These are phyloP conservation scores for Scleroderma citrinum DNA, from an alignment of 768 basidiomycete genomes.

Conservation along the genomic window DNA sequence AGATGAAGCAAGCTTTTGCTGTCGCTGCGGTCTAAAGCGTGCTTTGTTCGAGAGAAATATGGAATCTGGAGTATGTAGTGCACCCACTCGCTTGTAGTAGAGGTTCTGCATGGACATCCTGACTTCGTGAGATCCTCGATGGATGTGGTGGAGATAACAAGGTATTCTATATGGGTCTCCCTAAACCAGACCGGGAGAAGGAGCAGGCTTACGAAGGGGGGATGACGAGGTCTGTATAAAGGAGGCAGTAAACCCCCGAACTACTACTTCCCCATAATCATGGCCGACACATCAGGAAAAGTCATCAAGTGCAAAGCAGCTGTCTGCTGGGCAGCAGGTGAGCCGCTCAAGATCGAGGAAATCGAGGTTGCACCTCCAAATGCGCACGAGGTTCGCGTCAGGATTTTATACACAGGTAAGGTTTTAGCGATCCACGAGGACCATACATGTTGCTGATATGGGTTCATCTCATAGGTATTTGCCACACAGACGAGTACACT, in stretches of 20 bases:
- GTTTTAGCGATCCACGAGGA: conserved; percentile 11
- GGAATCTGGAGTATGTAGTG: neutral
- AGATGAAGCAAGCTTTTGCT: conserved; percentile 69
- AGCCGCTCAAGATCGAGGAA: conserved; percentile 81
- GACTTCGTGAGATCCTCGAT: too few relatives aligned
- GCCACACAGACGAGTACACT: conserved; percentile 98
- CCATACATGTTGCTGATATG: conserved; percentile 3
- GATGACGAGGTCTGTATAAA: neutral
- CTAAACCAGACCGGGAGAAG: too few relatives aligned
- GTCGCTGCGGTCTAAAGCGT: conserved; percentile 65
- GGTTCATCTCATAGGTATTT: conserved; percentile 55
- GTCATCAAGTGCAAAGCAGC: conserved; percentile 85
- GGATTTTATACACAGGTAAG: conserved; percentile 83
- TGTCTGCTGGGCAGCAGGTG: conserved; percentile 91
- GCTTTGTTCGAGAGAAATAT: neutral
- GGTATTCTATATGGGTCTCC: too few relatives aligned
- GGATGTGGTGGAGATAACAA: neutral
- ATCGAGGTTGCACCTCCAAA: conserved; percentile 91
- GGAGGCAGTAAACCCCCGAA: too few relatives aligned
- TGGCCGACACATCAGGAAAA: conserved; percentile 75
- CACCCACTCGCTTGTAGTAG: conserved; percentile 83
- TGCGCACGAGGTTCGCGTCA: conserved; percentile 88
- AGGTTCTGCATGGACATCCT: conserved; percentile 68
- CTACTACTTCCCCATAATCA: conserved; percentile 24
- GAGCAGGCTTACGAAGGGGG: too few relatives aligned